phyloP scores from a whole-genome alignment of 169 alveolate genomes.

The Cryptosporidium sp. region DNA sequence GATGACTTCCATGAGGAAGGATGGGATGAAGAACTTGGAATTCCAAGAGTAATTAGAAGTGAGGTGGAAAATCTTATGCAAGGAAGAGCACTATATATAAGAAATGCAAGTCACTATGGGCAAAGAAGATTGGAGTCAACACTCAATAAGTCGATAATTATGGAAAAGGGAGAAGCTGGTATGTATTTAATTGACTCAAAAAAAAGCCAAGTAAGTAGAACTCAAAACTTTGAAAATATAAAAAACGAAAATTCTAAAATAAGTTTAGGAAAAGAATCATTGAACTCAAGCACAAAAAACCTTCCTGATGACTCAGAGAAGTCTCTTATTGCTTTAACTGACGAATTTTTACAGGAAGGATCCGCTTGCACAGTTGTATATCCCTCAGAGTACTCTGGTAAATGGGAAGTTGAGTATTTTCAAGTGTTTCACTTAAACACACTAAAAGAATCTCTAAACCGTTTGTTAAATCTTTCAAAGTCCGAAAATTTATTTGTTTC shows the following conservation, averaged over 20 bases:
- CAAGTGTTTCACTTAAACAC: constrained; percentile 4
- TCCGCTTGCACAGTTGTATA: not conserved
- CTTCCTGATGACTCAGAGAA: not conserved
- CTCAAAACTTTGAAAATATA: not conserved
- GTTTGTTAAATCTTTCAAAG: not conserved
- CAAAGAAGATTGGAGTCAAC: constrained; percentile 11
- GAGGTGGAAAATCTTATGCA: constrained; percentile 19
- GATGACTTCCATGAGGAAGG: constrained; percentile 23
- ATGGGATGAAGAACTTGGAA: constrained; percentile 5
- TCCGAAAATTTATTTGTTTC: not conserved
- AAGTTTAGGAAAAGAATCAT: not conserved
- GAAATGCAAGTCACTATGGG: constrained; percentile 10
- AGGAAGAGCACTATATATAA: not conserved
- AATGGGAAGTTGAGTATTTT: constrained; percentile 23
- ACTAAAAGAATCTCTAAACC: not conserved
- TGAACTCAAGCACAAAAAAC: too few species aligned
- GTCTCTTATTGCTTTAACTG: not conserved
- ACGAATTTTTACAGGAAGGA: constrained; percentile 6
- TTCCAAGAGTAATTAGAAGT: not conserved
- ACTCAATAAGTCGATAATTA: not conserved
- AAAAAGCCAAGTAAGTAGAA: too few species aligned
- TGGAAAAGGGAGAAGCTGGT: not conserved
- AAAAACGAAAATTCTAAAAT: not conserved
- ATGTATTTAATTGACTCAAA: not conserved
- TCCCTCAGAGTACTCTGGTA: constrained; percentile 10